Base-by-base conservation (phyloP, 257 asterid species). In the Ilex aquifolium region DNA sequence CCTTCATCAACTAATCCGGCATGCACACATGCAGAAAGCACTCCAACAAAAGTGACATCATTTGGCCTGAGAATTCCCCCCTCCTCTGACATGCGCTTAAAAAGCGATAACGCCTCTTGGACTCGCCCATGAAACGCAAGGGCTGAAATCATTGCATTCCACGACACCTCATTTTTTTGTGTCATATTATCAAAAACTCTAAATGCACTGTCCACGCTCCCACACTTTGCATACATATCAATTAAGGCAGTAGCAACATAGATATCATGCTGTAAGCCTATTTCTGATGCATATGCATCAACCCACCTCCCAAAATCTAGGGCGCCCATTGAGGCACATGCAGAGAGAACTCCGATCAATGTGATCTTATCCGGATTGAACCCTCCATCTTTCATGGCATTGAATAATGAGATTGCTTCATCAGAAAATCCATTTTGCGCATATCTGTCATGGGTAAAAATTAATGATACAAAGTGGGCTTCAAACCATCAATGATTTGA, bases 161-260 rank as follows among this genome's bases (percentile, higher is more conserved):
- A 92, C 49, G 95, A 80, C 39, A 86, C 98, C 74, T 80, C 87
- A 49, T 88, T 88, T 65, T 73, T 86, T 32, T 61, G 68, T 32
- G 93, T 80, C 93, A 88, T 86, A 31, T 55, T 64, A 39, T 78
- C 83, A 56, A 92, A 92, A n/a, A 87, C 83, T 42, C 72, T 74
- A 36, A 81, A 74, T 32, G 97, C 90, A n/a, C 53, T 32, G 32
- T 80, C 93, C 68, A 92, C 42, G 63, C 74, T 77, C n/a, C 97
- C 98, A 40, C 95, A 92, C 72, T 92, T 92, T 0, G 98, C 78
- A 59, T 88, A 87, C 97, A 92, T 92, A 71, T 88, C 98, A 53
- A 92, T 83, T 65, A 92, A 72, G 56, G 98, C 90, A 14, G 96
- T 85, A 5, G 84, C 78, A 13, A 92, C 88, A 61, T 85, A 92